Base-by-base conservation (phyloP, 169 alveolate genomes). In the Amoebophrya sp. region DNA sequence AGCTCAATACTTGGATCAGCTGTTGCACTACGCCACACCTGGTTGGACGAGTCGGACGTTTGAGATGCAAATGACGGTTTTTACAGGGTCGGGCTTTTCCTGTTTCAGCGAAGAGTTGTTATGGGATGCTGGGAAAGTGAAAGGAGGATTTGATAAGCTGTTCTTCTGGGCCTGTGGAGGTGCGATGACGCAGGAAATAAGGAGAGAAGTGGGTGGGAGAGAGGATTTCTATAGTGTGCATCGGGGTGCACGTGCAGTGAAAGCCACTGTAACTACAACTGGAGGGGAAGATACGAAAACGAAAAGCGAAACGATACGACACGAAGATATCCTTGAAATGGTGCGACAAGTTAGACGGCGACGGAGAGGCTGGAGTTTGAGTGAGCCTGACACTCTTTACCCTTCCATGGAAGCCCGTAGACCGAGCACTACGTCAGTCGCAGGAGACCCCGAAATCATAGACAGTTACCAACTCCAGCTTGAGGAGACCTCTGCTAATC, bases 121-220 rank as follows among this genome's bases (percentile, higher is more conserved):
- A 36, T 0, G n/a, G 26, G n/a, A 65, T 36, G 26, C n/a, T 26
- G 83, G 83, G 39, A 29, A 26, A 29, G 83, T 65, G 83, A 65
- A 65, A 36, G 83, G 83, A 29, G 83, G 83, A 29, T 65, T 65
- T 26, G 83, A 65, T 26, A 65, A 65, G 26, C 83, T 65, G 33
- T 65, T 65, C 83, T 65, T 65, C 83, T 65, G 83, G 83, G 83
- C 83, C 33, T 65, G 83, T 36, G 83, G 83, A 26, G 83, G 83
- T 0, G 33, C 3, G 26, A 65, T 65, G 83, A 0, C 83, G 39
- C 3, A 10, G 33, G n/a, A 1, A 1, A 36, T 36, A 10, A 29
- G 83, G 39, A 65, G 39, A 36, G 36, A 65, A 10, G 3, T 29
- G 83, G 2, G 33, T 0, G 33, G 2, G 83, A 29, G 83, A 36